Conservation (phyloP, 176 grass and related monocot genomes). For the Musa acuminata region DNA sequence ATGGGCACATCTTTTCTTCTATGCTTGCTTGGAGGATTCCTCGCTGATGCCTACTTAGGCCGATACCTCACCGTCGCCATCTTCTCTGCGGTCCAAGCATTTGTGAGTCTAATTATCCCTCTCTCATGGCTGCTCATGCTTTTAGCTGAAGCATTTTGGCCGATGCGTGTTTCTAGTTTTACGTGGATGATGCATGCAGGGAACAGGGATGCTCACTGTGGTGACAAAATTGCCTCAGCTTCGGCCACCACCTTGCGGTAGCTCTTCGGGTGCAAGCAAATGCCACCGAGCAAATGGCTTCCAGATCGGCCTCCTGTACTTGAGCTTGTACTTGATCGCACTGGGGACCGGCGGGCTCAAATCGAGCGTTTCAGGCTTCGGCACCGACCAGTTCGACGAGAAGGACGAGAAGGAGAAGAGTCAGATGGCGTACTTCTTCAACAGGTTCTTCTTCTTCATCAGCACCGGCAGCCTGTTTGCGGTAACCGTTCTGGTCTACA, state of each 20-base stretch:
- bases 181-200: conserved; percentile 18
- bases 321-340: conserved; percentile 66
- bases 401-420: conserved; percentile 48
- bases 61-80: conserved; percentile 84
- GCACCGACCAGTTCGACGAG: conserved; percentile 82
- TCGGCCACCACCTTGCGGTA: conserved; percentile 44
- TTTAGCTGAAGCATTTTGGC: too few species aligned
- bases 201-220: conserved; percentile 55
- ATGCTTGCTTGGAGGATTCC: conserved; percentile 78
- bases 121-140: too few species aligned
- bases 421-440: conserved; percentile 73
- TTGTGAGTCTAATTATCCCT: conserved; percentile 19
- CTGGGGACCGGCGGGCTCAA: conserved; percentile 74
- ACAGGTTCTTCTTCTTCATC: conserved; percentile 80
- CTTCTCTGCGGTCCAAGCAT: conserved; percentile 54
- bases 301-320: conserved; percentile 62
- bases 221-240: conserved; percentile 44
- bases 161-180: too few species aligned
- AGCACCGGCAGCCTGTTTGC: conserved; percentile 59
- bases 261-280: background rate
- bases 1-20: conserved; percentile 89
- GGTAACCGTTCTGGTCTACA: conserved; percentile 71
- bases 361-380: conserved; percentile 77
- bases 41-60: conserved; percentile 83
- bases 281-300: conserved; percentile 41